Evolutionary conservation across 2,329 filamentous ascomycete genomes (phyloP).

Genomic region (Graphilbum fragrans): DNA sequence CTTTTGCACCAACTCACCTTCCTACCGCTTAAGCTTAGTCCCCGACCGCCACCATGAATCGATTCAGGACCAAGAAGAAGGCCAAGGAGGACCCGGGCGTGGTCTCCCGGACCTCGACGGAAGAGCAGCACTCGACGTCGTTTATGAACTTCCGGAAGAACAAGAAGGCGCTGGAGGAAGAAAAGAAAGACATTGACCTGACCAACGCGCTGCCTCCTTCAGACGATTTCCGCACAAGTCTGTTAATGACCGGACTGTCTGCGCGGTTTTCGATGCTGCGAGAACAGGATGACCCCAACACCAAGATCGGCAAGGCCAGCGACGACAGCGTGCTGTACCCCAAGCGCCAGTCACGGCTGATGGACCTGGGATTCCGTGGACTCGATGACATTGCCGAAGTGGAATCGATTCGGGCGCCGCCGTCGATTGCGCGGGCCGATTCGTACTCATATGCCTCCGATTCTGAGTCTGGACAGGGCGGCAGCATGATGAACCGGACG

Average conservation of each 20-base stretch:
- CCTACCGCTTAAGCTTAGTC: background rate
- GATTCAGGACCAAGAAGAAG: constrained; percentile 65
- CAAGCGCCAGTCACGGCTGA: constrained; percentile 66
- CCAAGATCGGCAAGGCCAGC: constrained; percentile 83
- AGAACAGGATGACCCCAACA: constrained; percentile 85
- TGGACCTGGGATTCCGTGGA: constrained; percentile 51
- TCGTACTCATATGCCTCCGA: constrained; percentile 61
- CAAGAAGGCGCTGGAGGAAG: constrained; percentile 42
- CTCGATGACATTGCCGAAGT: constrained; percentile 85
- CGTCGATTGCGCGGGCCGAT: constrained; percentile 36
- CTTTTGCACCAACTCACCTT: background rate
- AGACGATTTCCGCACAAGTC: constrained; percentile 88
- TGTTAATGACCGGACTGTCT: constrained; percentile 90
- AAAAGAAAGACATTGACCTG: constrained; percentile 60
- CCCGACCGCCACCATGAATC: constrained; percentile 54
- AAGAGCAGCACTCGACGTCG: constrained; percentile 36
- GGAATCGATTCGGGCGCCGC: constrained; percentile 58
- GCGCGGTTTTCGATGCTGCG: constrained; percentile 93
- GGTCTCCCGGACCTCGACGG: constrained; percentile 32
- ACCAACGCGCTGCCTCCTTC: constrained; percentile 61
- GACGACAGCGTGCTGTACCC: constrained; percentile 87
- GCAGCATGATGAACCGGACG: constrained; percentile 72
- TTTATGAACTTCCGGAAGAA: constrained; percentile 37
- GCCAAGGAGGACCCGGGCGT: constrained; percentile 38
- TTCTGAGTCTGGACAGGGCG: constrained; percentile 44